These are phyloP conservation scores for Aspergillus hortae DNA, from an alignment of 2,329 filamentous ascomycete species.

Conservation along the genomic window DNA sequence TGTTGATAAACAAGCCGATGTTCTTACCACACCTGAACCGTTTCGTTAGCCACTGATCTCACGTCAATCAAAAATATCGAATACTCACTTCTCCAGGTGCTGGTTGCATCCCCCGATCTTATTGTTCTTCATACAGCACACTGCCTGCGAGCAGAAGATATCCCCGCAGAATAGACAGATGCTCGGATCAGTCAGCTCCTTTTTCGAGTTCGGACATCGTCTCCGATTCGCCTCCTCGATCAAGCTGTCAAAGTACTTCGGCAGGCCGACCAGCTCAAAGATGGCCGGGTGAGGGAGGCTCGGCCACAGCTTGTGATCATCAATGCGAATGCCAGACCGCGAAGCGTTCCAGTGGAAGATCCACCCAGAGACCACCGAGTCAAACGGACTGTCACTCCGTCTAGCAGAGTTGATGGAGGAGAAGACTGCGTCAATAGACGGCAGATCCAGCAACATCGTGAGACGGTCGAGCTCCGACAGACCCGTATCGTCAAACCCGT, in stretches of 20 bases:
- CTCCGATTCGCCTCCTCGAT: constrained; percentile 86
- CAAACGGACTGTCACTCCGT: constrained; percentile 40
- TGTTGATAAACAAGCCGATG: constrained; percentile 92
- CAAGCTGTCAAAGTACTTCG: constrained; percentile 84
- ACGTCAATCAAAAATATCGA: background rate
- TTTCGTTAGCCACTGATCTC: constrained; percentile 10
- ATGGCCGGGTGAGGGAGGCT: constrained; percentile 78
- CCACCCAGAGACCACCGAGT: constrained; percentile 64
- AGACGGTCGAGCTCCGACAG: constrained; percentile 79
- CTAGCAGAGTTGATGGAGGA: constrained; percentile 48
- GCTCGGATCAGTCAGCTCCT: constrained; percentile 84
- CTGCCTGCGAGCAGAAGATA: constrained; percentile 92
- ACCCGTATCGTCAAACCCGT: constrained; percentile 60
- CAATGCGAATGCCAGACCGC: constrained; percentile 27
- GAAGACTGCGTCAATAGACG: constrained; percentile 76
- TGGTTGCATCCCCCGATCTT: constrained; percentile 79
- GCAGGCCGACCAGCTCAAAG: constrained; percentile 88
- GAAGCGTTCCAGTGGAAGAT: constrained; percentile 51
- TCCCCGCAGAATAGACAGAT: constrained; percentile 94
- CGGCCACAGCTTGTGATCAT: constrained; percentile 38
- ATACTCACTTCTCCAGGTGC: constrained; percentile 74
- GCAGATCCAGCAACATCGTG: constrained; percentile 69
- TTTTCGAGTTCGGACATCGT: constrained; percentile 83
- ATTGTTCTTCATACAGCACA: constrained; percentile 73
- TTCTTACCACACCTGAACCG: constrained; percentile 72